A percentile compares a stretch with the other conserved stretches of the same genome.
phyloP scores from a whole-genome alignment of 345 rosid species.

The Hypericum perforatum region DNA sequence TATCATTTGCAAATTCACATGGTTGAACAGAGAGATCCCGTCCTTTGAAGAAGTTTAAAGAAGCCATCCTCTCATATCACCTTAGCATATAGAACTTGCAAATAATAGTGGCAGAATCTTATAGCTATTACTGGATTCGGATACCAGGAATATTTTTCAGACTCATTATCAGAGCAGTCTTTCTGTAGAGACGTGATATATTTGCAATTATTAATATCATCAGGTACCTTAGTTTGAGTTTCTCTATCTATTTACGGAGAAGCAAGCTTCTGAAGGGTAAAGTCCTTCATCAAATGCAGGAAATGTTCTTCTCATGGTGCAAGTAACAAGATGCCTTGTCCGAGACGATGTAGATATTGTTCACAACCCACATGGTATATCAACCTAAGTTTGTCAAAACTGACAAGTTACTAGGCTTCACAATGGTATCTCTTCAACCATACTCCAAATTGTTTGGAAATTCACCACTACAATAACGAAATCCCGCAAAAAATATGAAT shows the following conservation, averaged over 20 bases:
- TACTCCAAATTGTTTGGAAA: no score
- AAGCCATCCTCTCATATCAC: no score
- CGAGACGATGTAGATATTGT: conserved; percentile 82
- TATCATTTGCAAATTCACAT: no score
- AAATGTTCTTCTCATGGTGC: conserved; percentile 96
- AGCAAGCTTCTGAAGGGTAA: conserved; percentile 58
- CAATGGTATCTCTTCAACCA: no score
- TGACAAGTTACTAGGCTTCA: background rate
- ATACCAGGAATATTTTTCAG: conserved; percentile 73
- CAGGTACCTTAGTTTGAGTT: conserved; percentile 42
- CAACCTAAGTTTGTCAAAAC: conserved; percentile 40
- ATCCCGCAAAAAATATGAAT: no score
- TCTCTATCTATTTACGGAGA: conserved; percentile 49
- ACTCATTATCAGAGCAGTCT: conserved; percentile 91
- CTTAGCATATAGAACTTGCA: no score
- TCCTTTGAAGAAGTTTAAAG: no score
- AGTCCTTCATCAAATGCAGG: conserved; percentile 54
- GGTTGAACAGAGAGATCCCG: no score
- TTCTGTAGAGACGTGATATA: conserved; percentile 66
- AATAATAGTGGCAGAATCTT: no score
- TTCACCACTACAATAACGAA: no score
- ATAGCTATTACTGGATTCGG: conserved; percentile 28
- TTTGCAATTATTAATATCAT: conserved; percentile 5
- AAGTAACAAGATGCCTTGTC: conserved; percentile 68
- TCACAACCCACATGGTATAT: conserved; percentile 69